A percentile compares a stretch with the other conserved stretches of the same genome.
These are phyloP conservation scores for Metarhizium brunneum DNA, from an alignment of 2,329 filamentous ascomycete genomes.

Conservation along the genomic window DNA sequence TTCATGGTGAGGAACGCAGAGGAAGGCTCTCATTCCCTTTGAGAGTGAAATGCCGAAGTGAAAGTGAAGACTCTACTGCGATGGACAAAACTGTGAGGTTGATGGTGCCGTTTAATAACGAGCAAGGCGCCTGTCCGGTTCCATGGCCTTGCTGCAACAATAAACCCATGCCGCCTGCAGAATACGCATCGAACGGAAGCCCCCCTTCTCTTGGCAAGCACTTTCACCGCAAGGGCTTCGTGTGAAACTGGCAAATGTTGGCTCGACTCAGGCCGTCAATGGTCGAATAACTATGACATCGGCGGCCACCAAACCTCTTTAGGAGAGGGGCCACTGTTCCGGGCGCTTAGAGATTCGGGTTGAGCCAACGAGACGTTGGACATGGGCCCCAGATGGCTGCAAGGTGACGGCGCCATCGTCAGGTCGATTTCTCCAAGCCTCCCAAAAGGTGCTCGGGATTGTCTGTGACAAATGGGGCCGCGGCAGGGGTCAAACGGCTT, in stretches of 20 bases:
- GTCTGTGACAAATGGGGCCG: not conserved
- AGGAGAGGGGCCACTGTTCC: slow-evolving; percentile 7
- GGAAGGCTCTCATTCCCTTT: not conserved
- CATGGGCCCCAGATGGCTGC: not conserved
- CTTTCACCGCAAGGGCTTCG: too few relatives aligned
- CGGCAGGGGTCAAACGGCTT: too few relatives aligned
- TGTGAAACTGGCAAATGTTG: too few relatives aligned
- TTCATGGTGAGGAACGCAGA: not conserved
- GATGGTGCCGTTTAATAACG: not conserved
- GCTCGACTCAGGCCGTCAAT: slow-evolving; percentile 3
- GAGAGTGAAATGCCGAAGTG: too few relatives aligned
- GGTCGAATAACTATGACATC: slow-evolving; percentile 3
- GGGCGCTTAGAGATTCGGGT: slow-evolving; percentile 15
- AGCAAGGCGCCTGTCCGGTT: not conserved
- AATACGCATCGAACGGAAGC: too few relatives aligned
- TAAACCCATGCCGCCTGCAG: too few relatives aligned
- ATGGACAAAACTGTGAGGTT: too few relatives aligned
- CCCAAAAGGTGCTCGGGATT: not conserved
- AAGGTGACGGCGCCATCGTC: slow-evolving; percentile 1
- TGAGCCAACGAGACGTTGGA: slow-evolving; percentile 5
- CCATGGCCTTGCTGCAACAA: too few relatives aligned
- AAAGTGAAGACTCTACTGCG: too few relatives aligned
- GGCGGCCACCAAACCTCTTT: slow-evolving; percentile 5
- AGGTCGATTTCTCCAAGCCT: not conserved
- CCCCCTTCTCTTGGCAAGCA: too few relatives aligned